phyloP scores from a whole-genome alignment of 495 filamentous ascomycete species.

The Penicillium cataractarum region DNA sequence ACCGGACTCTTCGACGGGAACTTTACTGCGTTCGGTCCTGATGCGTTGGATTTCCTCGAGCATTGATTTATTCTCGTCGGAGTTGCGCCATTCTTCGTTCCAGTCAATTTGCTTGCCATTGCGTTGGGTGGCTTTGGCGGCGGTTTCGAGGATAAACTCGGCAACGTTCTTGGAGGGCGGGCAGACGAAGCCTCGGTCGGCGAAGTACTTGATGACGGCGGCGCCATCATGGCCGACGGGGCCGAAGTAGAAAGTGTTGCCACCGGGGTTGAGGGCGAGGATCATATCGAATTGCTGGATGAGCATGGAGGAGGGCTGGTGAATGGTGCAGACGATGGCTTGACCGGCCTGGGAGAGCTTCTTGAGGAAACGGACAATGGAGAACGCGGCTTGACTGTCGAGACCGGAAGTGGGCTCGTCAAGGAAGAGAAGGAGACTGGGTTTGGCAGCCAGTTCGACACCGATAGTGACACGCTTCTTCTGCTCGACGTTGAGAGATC shows the following conservation, averaged over 20 bases:
- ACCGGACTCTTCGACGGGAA: slow-evolving; percentile 41
- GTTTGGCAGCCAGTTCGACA: slow-evolving; percentile 89
- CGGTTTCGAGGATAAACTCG: slow-evolving; percentile 84
- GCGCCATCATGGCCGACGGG: slow-evolving; percentile 66
- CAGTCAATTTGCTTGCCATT: slow-evolving; percentile 63
- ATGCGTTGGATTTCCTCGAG: slow-evolving; percentile 64
- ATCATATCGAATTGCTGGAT: slow-evolving; percentile 80
- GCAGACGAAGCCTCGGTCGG: slow-evolving; percentile 60
- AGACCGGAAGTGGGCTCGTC: slow-evolving; percentile 84
- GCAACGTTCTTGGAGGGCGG: slow-evolving; percentile 73
- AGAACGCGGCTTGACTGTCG: slow-evolving; percentile 82
- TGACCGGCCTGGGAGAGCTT: slow-evolving; percentile 79
- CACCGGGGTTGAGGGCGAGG: slow-evolving; percentile 69
- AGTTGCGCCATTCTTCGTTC: slow-evolving; percentile 73
- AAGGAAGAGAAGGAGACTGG: slow-evolving; percentile 77
- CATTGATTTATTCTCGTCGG: slow-evolving; percentile 54
- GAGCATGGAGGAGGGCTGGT: slow-evolving; percentile 72
- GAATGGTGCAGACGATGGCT: slow-evolving; percentile 81
- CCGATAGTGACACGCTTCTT: slow-evolving; percentile 83
- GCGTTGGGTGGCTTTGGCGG: slow-evolving; percentile 59
- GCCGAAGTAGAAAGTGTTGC: slow-evolving; percentile 76
- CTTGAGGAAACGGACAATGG: slow-evolving; percentile 80
- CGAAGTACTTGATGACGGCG: slow-evolving; percentile 69
- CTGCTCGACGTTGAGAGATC: slow-evolving; percentile 66
- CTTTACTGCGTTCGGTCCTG: slow-evolving; percentile 55